A percentile compares a stretch with the other conserved stretches of the same genome.
These are phyloP conservation scores for Talaromyces sp. DNA, from an alignment of 2,329 filamentous ascomycete species.

Conservation along the genomic window DNA sequence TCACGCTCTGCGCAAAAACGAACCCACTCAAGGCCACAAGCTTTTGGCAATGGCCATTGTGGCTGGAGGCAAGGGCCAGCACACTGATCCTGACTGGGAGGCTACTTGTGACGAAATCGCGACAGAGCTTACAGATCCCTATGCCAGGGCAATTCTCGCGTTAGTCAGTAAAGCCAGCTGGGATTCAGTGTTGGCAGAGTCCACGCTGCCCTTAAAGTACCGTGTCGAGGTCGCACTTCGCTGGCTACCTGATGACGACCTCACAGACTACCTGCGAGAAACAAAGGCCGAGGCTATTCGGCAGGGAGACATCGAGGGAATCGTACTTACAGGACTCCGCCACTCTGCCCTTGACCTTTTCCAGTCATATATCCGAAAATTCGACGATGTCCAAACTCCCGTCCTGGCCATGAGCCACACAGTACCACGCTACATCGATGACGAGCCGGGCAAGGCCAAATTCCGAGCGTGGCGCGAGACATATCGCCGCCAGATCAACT, in stretches of 20 bases:
- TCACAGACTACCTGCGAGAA: conserved; percentile 51
- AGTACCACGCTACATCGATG: conserved; percentile 54
- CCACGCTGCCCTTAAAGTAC: conserved; percentile 54
- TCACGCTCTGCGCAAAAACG: conserved; percentile 50
- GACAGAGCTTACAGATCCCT: conserved; percentile 57
- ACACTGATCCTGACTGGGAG: conserved; percentile 54
- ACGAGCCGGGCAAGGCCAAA: conserved; percentile 46
- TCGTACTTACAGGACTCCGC: conserved; percentile 57
- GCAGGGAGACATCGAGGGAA: conserved; percentile 56
- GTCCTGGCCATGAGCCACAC: conserved; percentile 57
- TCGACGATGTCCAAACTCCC: conserved; percentile 58
- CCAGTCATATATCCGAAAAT: conserved; percentile 55
- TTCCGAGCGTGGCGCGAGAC: conserved; percentile 58
- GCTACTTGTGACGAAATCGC: conserved; percentile 59
- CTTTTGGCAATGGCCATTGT: conserved; percentile 51
- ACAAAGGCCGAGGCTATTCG: conserved; percentile 47
- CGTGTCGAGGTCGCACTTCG: conserved; percentile 58
- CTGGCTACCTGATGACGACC: conserved; percentile 42
- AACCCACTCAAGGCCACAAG: conserved; percentile 50
- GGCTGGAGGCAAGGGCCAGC: conserved; percentile 35
- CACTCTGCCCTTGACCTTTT: conserved; percentile 56
- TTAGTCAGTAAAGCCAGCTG: conserved; percentile 58
- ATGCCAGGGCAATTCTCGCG: conserved; percentile 56
- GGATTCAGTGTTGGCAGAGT: conserved; percentile 53
- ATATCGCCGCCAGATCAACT: conserved; percentile 57